A percentile compares a stretch with the other conserved stretches of the same genome.
phyloP scores from a whole-genome alignment of 208 protist genomes.

The Leishmania tarentolae region DNA sequence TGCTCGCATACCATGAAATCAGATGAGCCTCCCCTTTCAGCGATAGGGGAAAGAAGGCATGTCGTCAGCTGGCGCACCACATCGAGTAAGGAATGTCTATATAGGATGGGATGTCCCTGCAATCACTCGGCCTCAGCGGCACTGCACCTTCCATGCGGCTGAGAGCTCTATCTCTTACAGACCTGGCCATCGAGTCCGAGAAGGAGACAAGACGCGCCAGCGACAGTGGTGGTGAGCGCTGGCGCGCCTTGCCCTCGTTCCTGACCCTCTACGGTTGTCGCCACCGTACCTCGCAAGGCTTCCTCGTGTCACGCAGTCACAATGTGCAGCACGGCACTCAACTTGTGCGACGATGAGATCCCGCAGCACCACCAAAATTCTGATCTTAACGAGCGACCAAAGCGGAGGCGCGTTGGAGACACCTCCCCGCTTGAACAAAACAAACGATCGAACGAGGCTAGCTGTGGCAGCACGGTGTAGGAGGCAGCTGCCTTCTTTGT shows the following conservation, averaged over 20 bases:
- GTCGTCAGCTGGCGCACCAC: conserved; percentile 15
- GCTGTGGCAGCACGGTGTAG: conserved; percentile 8
- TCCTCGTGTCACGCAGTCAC: neutral
- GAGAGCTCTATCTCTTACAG: conserved; percentile 3
- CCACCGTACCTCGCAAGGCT: neutral
- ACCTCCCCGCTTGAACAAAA: conserved; percentile 10
- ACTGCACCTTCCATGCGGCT: conserved; percentile 24
- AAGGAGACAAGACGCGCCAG: conserved; percentile 1
- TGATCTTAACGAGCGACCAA: conserved; percentile 15
- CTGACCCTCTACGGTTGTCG: neutral
- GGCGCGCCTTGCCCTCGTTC: neutral
- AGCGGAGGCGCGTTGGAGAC: conserved; percentile 11
- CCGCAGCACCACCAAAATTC: neutral
- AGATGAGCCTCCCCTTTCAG: neutral
- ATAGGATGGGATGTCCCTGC: conserved; percentile 23
- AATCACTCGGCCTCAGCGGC: conserved; percentile 4
- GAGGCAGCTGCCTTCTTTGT: conserved; percentile 10
- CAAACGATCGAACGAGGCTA: neutral
- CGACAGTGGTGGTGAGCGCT: neutral
- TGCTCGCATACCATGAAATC: neutral
- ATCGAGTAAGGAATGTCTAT: conserved; percentile 6
- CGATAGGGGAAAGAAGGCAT: neutral
- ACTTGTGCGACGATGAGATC: conserved; percentile 6
- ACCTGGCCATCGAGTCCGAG: neutral
- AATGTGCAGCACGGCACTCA: neutral